These are phyloP conservation scores for Talaromyces rugulosus DNA, from an alignment of 2,329 filamentous ascomycete genomes.

Conservation along the genomic window DNA sequence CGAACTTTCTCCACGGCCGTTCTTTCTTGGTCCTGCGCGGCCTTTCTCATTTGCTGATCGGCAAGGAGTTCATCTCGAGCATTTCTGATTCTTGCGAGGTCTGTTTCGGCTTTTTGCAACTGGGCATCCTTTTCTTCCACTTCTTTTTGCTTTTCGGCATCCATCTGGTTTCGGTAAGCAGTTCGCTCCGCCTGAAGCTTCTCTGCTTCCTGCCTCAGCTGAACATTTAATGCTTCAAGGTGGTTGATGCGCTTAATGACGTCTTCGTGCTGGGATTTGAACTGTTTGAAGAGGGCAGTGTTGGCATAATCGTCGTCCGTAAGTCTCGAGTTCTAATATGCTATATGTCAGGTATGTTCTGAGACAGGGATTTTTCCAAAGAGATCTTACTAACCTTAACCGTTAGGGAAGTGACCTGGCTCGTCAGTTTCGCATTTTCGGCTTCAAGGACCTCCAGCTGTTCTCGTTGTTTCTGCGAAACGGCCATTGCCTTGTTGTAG, in stretches of 20 bases:
- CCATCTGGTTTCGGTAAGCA: constrained; percentile 72
- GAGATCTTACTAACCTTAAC: constrained; percentile 42
- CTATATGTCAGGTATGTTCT: constrained; percentile 16
- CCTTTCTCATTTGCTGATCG: constrained; percentile 74
- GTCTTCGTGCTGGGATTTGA: constrained; percentile 88
- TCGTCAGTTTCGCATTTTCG: constrained; percentile 69
- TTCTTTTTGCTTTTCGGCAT: constrained; percentile 70
- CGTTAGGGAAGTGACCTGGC: constrained; percentile 73
- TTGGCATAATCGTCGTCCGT: constrained; percentile 92
- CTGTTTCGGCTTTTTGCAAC: constrained; percentile 73
- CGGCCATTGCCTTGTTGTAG: constrained; percentile 71
- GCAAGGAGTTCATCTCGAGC: constrained; percentile 80
- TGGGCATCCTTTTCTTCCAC: constrained; percentile 78
- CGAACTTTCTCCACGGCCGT: constrained; percentile 68
- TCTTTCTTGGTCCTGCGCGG: constrained; percentile 71
- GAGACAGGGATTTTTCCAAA: neutral
- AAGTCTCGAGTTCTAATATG: constrained; percentile 61
- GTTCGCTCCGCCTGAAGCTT: constrained; percentile 82
- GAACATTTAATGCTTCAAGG: constrained; percentile 80
- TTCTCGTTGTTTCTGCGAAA: constrained; percentile 78
- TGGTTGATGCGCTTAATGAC: constrained; percentile 89
- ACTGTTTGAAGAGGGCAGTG: constrained; percentile 87
- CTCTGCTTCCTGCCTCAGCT: constrained; percentile 77
- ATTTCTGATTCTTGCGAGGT: constrained; percentile 79
- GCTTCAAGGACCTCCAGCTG: constrained; percentile 75